Conservation (phyloP, 139 green algal species). For the Spirogloea muscicola region DNA sequence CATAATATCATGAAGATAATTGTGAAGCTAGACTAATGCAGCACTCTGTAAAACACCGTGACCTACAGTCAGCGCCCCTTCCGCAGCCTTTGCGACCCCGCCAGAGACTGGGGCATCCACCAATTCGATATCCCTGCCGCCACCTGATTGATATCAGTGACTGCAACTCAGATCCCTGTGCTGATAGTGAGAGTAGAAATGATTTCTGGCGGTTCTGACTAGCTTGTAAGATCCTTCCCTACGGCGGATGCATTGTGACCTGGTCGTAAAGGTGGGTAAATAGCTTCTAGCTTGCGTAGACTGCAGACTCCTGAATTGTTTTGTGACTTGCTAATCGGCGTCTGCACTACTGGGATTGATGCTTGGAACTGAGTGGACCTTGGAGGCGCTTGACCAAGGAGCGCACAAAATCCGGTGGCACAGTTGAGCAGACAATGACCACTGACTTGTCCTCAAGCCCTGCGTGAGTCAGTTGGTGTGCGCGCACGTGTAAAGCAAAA, state of each 20-base stretch:
- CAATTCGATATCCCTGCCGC: constrained; percentile 3
- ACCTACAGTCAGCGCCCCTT: constrained; percentile 35
- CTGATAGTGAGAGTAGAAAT: neutral
- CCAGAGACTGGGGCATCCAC: constrained; percentile 52
- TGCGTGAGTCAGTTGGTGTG: too few species aligned
- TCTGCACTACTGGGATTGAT: too few species aligned
- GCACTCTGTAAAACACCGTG: too few species aligned
- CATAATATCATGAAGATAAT: neutral
- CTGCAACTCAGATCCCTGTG: neutral
- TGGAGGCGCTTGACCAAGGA: neutral
- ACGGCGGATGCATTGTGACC: neutral
- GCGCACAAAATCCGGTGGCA: constrained; percentile 37
- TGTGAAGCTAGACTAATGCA: too few species aligned
- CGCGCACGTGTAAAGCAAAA: too few species aligned
- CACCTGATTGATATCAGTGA: too few species aligned
- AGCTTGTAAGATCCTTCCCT: neutral
- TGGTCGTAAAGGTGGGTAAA: neutral
- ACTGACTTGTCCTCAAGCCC: constrained; percentile 6
- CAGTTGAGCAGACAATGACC: constrained; percentile 49
- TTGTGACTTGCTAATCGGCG: too few species aligned
- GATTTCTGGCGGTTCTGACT: neutral
- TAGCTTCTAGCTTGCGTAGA: too few species aligned
- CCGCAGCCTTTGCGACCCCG: constrained; percentile 28
- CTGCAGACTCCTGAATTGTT: too few species aligned
- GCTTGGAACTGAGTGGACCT: constrained; percentile 13